These are phyloP conservation scores for Globisporangium paddicum DNA, from an alignment of 352 stramenopile genomes.

Conservation along the genomic window DNA sequence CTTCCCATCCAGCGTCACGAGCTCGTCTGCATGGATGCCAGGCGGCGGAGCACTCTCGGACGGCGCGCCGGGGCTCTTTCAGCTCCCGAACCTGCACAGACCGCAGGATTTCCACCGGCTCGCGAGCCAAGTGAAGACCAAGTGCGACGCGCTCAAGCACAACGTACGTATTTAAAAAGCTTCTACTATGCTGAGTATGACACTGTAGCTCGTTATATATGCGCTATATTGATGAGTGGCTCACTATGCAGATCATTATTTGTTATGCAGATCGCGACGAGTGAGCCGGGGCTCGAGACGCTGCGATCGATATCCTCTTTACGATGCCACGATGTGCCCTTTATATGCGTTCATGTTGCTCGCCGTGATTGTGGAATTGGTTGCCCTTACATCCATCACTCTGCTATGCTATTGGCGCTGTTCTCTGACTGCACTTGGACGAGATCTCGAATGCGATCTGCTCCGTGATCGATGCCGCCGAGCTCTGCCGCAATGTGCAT, in stretches of 20 bases:
- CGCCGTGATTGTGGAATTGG: constrained; percentile 5
- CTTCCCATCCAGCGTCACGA: constrained; percentile 2
- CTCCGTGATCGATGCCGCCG: constrained; percentile 94
- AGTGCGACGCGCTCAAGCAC: constrained; percentile 53
- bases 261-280: constrained; percentile 38
- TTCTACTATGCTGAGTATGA: background rate
- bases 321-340: background rate
- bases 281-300: constrained; percentile 55
- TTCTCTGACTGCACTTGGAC: constrained; percentile 64
- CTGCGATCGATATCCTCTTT: constrained; percentile 50
- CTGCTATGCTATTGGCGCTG: background rate
- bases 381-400: constrained; percentile 2
- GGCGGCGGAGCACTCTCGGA: background rate
- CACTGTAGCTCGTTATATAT: background rate
- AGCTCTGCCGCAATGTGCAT: constrained; percentile 94
- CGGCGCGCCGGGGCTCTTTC: constrained; percentile 53
- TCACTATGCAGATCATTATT: background rate
- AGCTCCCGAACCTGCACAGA: constrained; percentile 52
- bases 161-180: constrained; percentile 24
- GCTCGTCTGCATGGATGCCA: background rate
- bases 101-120: constrained; percentile 60
- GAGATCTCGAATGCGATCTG: constrained; percentile 94
- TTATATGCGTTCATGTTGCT: background rate
- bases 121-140: constrained; percentile 46
- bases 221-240: background rate